These are phyloP conservation scores for Hansenula anomala DNA, from an alignment of 1,139 yeast species.

Conservation along the genomic window DNA sequence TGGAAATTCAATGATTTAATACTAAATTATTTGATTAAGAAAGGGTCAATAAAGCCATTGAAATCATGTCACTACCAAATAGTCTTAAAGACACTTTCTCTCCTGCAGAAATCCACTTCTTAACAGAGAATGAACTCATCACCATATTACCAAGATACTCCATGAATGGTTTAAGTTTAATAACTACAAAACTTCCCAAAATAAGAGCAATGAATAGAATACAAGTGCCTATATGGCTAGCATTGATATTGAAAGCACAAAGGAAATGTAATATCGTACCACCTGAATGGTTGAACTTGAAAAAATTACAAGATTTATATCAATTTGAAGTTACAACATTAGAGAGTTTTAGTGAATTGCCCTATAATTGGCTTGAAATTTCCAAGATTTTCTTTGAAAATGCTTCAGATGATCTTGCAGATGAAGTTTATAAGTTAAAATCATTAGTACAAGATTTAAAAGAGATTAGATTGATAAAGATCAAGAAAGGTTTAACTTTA, in stretches of 20 bases:
- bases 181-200: constrained; percentile 37
- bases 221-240: constrained; percentile 84
- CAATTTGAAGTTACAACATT: constrained; percentile 63
- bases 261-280: constrained; percentile 81
- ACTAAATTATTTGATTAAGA: too few relatives aligned
- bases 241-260: constrained; percentile 76
- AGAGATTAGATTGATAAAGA: constrained; percentile 78
- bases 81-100: constrained; percentile 53
- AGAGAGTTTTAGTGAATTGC: constrained; percentile 63
- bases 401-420: constrained; percentile 73
- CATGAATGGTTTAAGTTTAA: constrained; percentile 56
- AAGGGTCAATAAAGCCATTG: too few relatives aligned
- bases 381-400: constrained; percentile 57
- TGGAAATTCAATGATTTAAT: too few relatives aligned
- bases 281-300: constrained; percentile 78
- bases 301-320: constrained; percentile 51
- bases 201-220: constrained; percentile 62
- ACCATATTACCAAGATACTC: constrained; percentile 73
- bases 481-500: constrained; percentile 71
- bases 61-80: constrained; percentile 66
- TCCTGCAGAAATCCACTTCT: constrained; percentile 76
- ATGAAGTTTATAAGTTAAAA: constrained; percentile 56
- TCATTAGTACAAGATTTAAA: constrained; percentile 70
- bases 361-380: constrained; percentile 85
- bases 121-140: constrained; percentile 76